Conservation (phyloP, 495 filamentous ascomycete genomes). For the Penicillium maclennaniae region DNA sequence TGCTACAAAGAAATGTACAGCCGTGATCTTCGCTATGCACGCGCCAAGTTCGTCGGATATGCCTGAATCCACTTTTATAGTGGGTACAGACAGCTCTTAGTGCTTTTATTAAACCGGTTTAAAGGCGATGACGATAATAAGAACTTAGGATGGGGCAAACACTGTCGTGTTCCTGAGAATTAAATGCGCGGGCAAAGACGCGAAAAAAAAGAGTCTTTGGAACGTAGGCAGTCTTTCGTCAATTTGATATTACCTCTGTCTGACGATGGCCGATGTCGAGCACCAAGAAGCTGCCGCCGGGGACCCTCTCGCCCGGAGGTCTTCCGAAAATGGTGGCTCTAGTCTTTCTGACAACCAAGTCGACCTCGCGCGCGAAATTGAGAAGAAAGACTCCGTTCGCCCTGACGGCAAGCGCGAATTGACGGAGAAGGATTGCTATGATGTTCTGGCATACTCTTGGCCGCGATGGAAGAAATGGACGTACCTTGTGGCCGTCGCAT, state of each 20-base stretch:
- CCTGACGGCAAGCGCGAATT: constrained; percentile 54
- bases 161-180: neutral
- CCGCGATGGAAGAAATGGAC: constrained; percentile 68
- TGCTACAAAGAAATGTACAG: neutral
- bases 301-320: neutral
- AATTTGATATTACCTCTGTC: neutral
- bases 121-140: neutral
- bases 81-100: neutral
- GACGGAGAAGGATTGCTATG: constrained; percentile 59
- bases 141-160: neutral
- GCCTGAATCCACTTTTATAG: neutral
- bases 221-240: neutral
- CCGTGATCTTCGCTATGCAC: neutral
- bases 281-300: neutral
- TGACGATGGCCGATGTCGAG: neutral
- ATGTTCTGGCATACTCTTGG: constrained; percentile 61
- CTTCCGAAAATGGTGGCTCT: neutral
- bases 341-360: neutral
- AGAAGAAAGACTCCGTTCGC: constrained; percentile 4
- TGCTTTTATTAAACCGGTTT: neutral
- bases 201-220: neutral
- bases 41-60: neutral
- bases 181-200: neutral
- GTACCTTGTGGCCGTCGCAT: constrained; percentile 65
- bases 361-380: neutral